Percentiles rank a stretch among this genome's conserved stretches.
phyloP scores from a whole-genome alignment of 2,329 filamentous ascomycete species.

The Plenodomus biglobosus region DNA sequence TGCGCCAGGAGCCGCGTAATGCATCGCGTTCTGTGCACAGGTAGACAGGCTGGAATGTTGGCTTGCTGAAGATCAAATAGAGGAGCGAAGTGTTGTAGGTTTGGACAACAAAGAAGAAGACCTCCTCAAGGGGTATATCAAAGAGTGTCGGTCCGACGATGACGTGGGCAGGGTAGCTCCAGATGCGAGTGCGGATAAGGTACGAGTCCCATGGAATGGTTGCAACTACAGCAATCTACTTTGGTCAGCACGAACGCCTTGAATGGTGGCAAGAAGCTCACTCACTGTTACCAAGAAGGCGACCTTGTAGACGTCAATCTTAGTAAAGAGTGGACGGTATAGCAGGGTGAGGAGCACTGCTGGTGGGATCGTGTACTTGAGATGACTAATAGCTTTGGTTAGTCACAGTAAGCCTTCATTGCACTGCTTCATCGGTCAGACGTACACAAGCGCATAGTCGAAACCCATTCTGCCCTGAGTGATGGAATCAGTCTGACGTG shows the following conservation, averaged over 20 bases:
- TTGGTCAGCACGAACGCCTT: constrained; percentile 23
- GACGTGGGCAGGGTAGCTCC: constrained; percentile 69
- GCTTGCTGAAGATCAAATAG: constrained; percentile 68
- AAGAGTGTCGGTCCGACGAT: constrained; percentile 65
- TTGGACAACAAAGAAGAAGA: constrained; percentile 78
- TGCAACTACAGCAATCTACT: constrained; percentile 62
- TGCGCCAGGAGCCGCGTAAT: constrained; percentile 40
- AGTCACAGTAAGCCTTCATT: constrained; percentile 6
- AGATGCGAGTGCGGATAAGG: constrained; percentile 66
- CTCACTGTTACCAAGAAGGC: constrained; percentile 57
- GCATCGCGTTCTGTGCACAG: constrained; percentile 48
- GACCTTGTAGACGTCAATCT: constrained; percentile 64
- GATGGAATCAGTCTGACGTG: constrained; percentile 2
- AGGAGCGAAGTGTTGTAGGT: constrained; percentile 71
- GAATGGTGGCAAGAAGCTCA: constrained; percentile 5
- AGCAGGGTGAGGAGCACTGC: constrained; percentile 61
- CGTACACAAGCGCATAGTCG: constrained; percentile 66
- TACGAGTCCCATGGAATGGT: constrained; percentile 79
- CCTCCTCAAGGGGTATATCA: constrained; percentile 69
- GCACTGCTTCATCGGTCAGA: constrained; percentile 16
- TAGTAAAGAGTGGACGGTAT: constrained; percentile 63
- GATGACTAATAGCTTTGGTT: constrained; percentile 52
- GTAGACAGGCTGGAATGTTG: constrained; percentile 59
- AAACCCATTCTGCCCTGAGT: constrained; percentile 52
- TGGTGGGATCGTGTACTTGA: constrained; percentile 67